Evolutionary conservation across 257 asterid species (phyloP).

Genomic region (Nicotiana attenuata): DNA sequence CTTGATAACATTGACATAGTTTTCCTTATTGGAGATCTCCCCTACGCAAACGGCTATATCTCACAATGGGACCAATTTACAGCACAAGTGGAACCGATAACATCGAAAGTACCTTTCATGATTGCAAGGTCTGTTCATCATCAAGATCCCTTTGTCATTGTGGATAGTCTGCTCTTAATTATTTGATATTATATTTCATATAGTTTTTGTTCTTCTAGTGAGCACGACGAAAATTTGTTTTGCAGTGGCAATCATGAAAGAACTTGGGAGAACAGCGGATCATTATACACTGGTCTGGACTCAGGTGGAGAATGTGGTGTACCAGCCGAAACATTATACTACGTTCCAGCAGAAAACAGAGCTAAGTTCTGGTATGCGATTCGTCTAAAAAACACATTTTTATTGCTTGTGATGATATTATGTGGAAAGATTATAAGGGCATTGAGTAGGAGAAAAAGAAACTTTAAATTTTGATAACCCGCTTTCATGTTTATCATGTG

Average conservation of each 20-base stretch:
- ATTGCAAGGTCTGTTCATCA: conserved; percentile 54
- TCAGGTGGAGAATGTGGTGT: conserved; percentile 58
- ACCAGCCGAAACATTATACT: conserved; percentile 42
- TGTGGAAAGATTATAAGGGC: background rate
- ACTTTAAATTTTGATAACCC: background rate
- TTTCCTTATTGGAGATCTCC: conserved; percentile 56
- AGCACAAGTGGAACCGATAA: conserved; percentile 72
- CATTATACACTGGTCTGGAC: conserved; percentile 29
- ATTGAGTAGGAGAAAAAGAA: background rate
- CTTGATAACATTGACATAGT: conserved; percentile 43
- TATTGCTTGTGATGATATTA: background rate
- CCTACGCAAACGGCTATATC: conserved; percentile 58
- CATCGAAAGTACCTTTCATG: conserved; percentile 79
- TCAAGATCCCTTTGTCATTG: background rate
- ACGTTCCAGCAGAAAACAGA: conserved; percentile 40
- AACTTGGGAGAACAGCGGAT: conserved; percentile 35
- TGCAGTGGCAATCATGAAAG: conserved; percentile 52
- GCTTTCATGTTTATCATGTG: background rate
- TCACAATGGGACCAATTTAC: conserved; percentile 96
- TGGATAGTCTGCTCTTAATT: background rate
- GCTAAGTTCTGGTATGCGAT: conserved; percentile 43
- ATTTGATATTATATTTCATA: background rate
- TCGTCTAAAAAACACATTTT: background rate
- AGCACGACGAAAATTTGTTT: background rate
- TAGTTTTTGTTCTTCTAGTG: background rate